Evolutionary conservation across 306 rosid genomes (phyloP), one percentile per base, ranked within the genome.

Genomic region (Begonia peltatifolia): DNA sequence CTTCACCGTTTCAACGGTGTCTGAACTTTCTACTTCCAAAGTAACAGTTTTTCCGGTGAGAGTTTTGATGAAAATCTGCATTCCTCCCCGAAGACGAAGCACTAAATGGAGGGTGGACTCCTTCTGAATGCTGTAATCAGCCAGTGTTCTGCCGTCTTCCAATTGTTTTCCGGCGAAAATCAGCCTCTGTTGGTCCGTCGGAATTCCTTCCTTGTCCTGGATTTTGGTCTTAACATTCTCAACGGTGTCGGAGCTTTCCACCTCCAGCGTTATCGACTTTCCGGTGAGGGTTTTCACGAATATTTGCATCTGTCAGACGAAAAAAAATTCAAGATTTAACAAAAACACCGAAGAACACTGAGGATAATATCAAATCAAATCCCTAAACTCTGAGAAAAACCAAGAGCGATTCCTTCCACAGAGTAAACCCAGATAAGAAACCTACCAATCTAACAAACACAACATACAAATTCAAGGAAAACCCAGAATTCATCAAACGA

Each of bases 141-240:
- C 70, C 0, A 57, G 70, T 0, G 70, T 65, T 0, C 70, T 10
- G 9, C 70, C 70, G n/a, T 65, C 63, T 50, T 65, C 70, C 1
- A 65, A 41, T 50, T 65, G 70, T 53, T 65, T 64, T 0, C 69
- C 69, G 2, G 69, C 63, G 4, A 64, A 64, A 20, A 64, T 64
- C 63, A 64, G 25, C 36, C 63, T 49, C 58, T 64, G 69, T 62
- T 64, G 69, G 42, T 64, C 69, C 7, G 69, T 62, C n/a, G 69
- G 69, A 9, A 64, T 64, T 0, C 69, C 69, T 14, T 64, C 69
- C 63, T 64, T 64, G 52, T 64, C 69, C 13, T 64, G 69, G 14
- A 64, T 64, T 42, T 64, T 64, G 0, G 63, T 57, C 56, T 64
- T 64, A 0, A 64, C 69, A 15, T 64, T 64, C 10, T 64, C 63